A percentile compares a stretch with the other conserved stretches of the same genome.
Evolutionary conservation across 192 early-diverging fungal genomes (phyloP).

Genomic region (Umbelopsis sp.): DNA sequence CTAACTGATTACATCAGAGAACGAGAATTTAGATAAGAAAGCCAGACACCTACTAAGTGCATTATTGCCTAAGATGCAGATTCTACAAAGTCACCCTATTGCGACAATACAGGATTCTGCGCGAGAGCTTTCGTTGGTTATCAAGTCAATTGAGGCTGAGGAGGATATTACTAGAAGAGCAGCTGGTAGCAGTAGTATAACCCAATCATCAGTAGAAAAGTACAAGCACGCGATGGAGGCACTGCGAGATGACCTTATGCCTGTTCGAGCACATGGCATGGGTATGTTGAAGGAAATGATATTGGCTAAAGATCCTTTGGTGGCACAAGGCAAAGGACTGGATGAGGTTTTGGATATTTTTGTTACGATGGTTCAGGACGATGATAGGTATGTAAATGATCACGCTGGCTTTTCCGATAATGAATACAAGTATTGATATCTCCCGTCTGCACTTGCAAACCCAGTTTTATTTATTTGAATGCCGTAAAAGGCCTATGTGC

Average conservation of each 20-base stretch:
- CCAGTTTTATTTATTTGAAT: conserved; percentile 90
- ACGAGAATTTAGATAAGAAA: conserved; percentile 46
- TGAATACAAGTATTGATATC: background rate
- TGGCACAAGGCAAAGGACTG: conserved; percentile 58
- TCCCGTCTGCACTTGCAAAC: background rate
- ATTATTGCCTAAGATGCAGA: conserved; percentile 4
- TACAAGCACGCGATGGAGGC: conserved; percentile 81
- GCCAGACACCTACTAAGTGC: conserved; percentile 42
- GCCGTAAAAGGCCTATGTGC: conserved; percentile 86
- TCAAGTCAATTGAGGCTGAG: conserved; percentile 47
- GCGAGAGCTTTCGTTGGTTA: conserved; percentile 49
- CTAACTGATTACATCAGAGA: conserved; percentile 34
- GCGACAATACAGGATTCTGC: conserved; percentile 49
- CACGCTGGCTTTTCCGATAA: background rate
- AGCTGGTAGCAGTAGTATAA: conserved; percentile 23
- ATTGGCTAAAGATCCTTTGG: conserved; percentile 62
- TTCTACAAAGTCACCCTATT: conserved; percentile 38
- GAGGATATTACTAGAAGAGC: conserved; percentile 14
- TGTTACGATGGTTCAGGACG: conserved; percentile 73
- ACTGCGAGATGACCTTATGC: conserved; percentile 75
- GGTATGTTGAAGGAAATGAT: conserved; percentile 82
- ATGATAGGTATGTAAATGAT: conserved; percentile 65
- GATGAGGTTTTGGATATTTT: conserved; percentile 75
- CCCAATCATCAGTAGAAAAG: conserved; percentile 51
- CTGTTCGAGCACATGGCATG: conserved; percentile 88